phyloP scores from a whole-genome alignment of 192 early-diverging fungal genomes.

The Podila horticola region DNA sequence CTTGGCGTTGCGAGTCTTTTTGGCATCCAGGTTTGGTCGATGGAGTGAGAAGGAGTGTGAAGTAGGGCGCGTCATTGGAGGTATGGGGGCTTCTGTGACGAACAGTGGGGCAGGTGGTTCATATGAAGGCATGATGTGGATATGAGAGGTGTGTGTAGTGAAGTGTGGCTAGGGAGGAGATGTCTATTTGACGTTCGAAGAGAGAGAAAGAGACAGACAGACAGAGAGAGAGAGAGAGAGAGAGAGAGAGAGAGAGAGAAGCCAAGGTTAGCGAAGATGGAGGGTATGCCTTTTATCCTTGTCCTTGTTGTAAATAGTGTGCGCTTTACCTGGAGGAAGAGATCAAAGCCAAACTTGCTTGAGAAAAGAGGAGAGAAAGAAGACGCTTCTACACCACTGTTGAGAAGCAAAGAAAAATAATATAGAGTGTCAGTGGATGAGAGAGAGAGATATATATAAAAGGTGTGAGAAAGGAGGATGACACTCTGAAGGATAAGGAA shows the following conservation, averaged over 20 bases:
- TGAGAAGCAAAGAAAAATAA: neutral
- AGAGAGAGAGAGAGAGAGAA: no score
- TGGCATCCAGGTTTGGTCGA: slow-evolving; percentile 21
- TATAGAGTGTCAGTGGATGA: neutral
- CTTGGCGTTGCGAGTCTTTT: slow-evolving; percentile 38
- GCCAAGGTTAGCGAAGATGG: no score
- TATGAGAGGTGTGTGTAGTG: neutral
- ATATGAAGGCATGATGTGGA: neutral
- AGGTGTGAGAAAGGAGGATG: neutral
- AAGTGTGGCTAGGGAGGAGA: neutral
- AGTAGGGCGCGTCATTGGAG: slow-evolving; percentile 17
- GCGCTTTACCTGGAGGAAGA: no score
- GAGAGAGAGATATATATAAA: neutral
- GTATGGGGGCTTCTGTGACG: neutral
- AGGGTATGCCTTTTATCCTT: neutral
- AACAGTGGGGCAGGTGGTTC: neutral
- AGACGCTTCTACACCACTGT: neutral
- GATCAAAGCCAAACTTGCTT: neutral
- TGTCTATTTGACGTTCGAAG: neutral
- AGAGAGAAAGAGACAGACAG: neutral
- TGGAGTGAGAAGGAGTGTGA: slow-evolving; percentile 39
- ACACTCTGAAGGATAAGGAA: neutral
- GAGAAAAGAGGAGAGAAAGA: neutral
- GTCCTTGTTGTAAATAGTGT: neutral
- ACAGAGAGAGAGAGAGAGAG: no score